Conservation (phyloP, 2,329 filamentous ascomycete species). For the Cercospora sesami region DNA sequence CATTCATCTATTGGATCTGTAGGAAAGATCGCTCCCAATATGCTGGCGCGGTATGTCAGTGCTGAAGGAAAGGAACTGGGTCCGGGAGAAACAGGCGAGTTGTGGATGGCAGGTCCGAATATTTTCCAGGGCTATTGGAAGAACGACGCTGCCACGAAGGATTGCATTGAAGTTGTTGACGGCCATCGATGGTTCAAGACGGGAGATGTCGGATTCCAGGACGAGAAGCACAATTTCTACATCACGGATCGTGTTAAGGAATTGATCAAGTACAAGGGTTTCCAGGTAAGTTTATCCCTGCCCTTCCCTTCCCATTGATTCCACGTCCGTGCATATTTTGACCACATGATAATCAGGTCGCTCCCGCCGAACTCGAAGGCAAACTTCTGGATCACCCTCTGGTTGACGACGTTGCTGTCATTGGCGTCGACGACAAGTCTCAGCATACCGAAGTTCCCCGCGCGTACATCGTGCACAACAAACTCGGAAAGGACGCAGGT, state of each 20-base stretch:
- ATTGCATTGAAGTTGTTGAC: conserved; percentile 66
- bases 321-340: neutral
- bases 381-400: conserved; percentile 46
- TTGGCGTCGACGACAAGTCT: conserved; percentile 48
- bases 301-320: neutral
- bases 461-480: conserved; percentile 47
- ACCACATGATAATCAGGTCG: conserved; percentile 33
- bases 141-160: conserved; percentile 67
- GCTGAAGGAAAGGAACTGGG: conserved; percentile 59
- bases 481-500: conserved; percentile 40
- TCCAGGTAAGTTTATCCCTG: conserved; percentile 37
- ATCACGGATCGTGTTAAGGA: conserved; percentile 85
- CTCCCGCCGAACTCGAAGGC: conserved; percentile 52
- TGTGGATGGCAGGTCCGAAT: conserved; percentile 76
- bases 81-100: conserved; percentile 58
- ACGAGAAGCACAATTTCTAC: conserved; percentile 77
- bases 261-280: conserved; percentile 59
- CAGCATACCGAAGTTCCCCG: conserved; percentile 51
- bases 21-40: conserved; percentile 74
- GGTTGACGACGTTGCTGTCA: conserved; percentile 50
- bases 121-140: conserved; percentile 79
- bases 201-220: conserved; percentile 79
- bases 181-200: conserved; percentile 77
- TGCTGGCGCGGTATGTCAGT: conserved; percentile 77
- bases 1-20: conserved; percentile 73